Base-by-base conservation (phyloP, 768 basidiomycete genomes). In the Lepiota venenata region DNA sequence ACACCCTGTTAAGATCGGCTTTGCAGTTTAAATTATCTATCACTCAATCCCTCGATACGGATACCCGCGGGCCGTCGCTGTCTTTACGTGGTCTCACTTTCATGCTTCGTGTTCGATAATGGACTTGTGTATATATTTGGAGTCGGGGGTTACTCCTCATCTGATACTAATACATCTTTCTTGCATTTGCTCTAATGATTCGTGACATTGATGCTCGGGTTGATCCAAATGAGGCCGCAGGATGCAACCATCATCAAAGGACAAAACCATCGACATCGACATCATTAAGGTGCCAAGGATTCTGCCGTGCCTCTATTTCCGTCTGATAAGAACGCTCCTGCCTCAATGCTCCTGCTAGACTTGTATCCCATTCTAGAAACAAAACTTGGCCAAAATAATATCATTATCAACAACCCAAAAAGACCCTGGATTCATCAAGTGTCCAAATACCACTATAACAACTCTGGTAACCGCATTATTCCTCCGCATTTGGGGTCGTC, bases 21-120 rank as follows among this genome's bases (percentile, higher is more conserved):
- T 39, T 39, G 52, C 52, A 10, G n/a, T 40, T 10, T 53, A 40
- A 53, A 32, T 29, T 39, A 47, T 32, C 37, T 47, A 18, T 47
- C 14, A 25, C 25, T 5, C 29, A 32, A 29, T n/a, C 22, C 36
- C 38, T 40, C 43, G 43, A 20, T 35, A 16, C 37, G 27, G 37
- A 39, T 52, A 52, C 44, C 37, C 37, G 25, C 22, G 10, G 40
- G 35, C 50, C 22, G 15, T 32, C 40, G 10, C 50, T 43, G 10
- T 51, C 41, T 20, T 46, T 51, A 43, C 40, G 38, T 25, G 10
- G 2, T 40, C 16, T 25, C 11, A 15, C 18, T 25, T 16, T 47
- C 7, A 10, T 3, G 16, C 16, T 39, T 21, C 27, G n/a, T 27
- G 11, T 45, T 25, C 9, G 29, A 35, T n/a, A 20, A 35, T 36